Conservation (phyloP, 805 yeast species). For the Cyberlindnera nakhonratchasimensis region DNA sequence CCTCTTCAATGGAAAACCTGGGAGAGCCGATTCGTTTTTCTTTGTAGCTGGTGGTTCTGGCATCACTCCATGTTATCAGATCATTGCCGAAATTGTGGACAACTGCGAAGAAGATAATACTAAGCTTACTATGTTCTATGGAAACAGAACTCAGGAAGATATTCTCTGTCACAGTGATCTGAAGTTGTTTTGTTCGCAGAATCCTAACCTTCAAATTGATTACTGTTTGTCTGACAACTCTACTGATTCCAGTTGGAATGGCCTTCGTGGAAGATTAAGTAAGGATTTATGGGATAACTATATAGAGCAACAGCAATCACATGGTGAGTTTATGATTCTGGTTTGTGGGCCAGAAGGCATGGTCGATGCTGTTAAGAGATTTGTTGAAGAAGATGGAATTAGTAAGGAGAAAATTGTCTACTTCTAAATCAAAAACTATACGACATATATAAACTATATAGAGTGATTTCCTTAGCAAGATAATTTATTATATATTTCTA, state of each 20-base stretch:
- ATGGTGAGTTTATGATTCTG: constrained; percentile 50
- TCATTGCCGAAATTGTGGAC: constrained; percentile 62
- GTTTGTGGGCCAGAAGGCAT: constrained; percentile 72
- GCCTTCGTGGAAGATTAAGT: constrained; percentile 53
- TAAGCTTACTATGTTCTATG: constrained; percentile 55
- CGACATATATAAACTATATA: no score
- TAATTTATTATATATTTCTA: no score
- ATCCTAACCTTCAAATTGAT: constrained; percentile 51
- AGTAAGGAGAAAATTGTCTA: constrained; percentile 22
- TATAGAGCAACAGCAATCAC: constrained; percentile 44
- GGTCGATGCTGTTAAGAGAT: constrained; percentile 49
- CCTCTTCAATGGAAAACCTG: constrained; percentile 43
- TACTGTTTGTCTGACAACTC: constrained; percentile 45
- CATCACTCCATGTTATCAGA: constrained; percentile 82
- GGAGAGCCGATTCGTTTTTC: constrained; percentile 30
- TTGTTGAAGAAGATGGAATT: constrained; percentile 52
- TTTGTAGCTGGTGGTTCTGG: constrained; percentile 84
- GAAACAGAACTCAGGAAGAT: constrained; percentile 69
- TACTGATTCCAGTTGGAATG: constrained; percentile 49
- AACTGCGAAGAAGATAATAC: constrained; percentile 55
- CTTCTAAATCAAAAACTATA: constrained; percentile 11
- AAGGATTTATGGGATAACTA: constrained; percentile 48
- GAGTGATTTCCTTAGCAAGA: no score
- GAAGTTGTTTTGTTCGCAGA: constrained; percentile 56
- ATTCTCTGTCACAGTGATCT: constrained; percentile 64